Percentiles rank a stretch among this genome's conserved stretches.
Conservation (phyloP, 1,139 yeast species). For the Taphrina communis region DNA sequence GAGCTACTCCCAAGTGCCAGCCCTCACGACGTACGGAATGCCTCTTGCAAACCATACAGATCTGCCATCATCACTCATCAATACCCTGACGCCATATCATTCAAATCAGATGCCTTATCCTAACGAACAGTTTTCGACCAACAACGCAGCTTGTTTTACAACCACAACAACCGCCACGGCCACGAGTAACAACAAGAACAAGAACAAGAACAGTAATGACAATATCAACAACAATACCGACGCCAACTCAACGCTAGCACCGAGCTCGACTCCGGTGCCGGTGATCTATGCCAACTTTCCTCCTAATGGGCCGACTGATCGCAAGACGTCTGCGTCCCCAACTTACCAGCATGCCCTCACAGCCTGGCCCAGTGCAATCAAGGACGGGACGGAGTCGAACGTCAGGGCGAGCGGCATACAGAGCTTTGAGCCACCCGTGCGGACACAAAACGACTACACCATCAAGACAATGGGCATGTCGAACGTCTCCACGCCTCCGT, state of each 20-base stretch:
- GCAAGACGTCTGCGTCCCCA: not conserved
- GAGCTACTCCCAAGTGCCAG: constrained; percentile 3
- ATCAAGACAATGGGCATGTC: not conserved
- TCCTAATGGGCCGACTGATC: not conserved
- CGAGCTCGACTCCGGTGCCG: not conserved
- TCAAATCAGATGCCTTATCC: not conserved
- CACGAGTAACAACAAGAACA: not conserved
- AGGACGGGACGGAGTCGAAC: constrained; percentile 26
- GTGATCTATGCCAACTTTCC: constrained; percentile 11
- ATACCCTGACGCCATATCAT: not conserved
- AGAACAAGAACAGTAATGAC: not conserved
- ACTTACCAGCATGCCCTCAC: not conserved
- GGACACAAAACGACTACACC: not conserved
- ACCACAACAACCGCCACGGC: not conserved
- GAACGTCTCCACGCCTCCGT: not conserved
- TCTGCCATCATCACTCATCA: not conserved
- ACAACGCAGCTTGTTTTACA: not conserved
- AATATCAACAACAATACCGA: not conserved
- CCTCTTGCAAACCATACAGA: not conserved
- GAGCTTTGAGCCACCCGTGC: not conserved
- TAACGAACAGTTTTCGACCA: not conserved
- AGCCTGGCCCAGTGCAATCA: constrained; percentile 9
- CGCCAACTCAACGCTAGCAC: not conserved
- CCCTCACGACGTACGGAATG: constrained; percentile 10
- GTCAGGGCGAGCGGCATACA: constrained; percentile 32